These are phyloP conservation scores for Creolimax fragrantissima DNA, from an alignment of 78 protist species.

Conservation along the genomic window DNA sequence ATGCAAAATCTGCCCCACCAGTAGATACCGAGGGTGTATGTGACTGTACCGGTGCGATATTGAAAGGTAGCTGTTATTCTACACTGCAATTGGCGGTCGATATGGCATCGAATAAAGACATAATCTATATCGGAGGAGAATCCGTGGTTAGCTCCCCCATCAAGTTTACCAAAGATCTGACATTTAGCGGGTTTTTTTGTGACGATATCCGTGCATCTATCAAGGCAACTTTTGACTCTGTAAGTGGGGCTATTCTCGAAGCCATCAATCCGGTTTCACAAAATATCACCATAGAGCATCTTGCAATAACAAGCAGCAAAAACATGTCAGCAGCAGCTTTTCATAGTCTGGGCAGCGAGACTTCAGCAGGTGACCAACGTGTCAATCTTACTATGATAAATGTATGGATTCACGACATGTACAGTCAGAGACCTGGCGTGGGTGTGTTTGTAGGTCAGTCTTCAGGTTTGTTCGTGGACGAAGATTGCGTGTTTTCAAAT, in stretches of 20 bases:
- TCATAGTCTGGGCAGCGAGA: neutral
- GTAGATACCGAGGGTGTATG: neutral
- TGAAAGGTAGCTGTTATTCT: neutral
- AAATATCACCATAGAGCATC: neutral
- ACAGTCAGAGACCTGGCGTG: slow-evolving; percentile 15
- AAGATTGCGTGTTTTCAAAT: neutral
- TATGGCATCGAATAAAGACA: neutral
- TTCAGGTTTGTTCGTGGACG: neutral
- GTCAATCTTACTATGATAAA: neutral
- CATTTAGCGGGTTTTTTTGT: neutral
- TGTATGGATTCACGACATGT: slow-evolving; percentile 4
- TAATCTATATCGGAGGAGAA: neutral
- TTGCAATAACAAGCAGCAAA: neutral
- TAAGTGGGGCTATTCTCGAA: neutral
- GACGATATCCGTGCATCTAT: neutral
- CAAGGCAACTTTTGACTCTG: neutral
- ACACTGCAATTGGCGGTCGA: neutral
- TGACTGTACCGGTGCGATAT: neutral
- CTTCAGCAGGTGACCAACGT: neutral
- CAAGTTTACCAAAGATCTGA: neutral
- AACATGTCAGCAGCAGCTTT: neutral
- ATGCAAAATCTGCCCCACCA: neutral
- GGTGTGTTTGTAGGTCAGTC: neutral
- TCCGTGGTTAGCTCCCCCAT: neutral
- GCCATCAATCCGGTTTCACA: neutral